Evolutionary conservation across 768 basidiomycete genomes (phyloP), one percentile per base, ranked within the genome.

Genomic region (Multifurca ochricompacta): DNA sequence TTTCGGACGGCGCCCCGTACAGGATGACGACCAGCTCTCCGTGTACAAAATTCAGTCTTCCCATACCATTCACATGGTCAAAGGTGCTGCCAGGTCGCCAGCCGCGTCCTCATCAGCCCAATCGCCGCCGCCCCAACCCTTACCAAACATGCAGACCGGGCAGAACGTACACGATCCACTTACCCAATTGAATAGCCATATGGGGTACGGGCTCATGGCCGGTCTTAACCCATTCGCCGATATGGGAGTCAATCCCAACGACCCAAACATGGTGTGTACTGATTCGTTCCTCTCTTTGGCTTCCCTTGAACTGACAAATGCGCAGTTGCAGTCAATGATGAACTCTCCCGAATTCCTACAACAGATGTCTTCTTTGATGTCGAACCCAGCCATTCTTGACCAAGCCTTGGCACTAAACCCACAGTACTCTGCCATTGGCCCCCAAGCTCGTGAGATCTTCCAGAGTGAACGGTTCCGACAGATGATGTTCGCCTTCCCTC

Each of bases 21-120:
- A 91, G 84, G 90, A 91, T 61, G 91, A 95, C 46, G 92, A 97
- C 63, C 64, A 68, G 11, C 73, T 96, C 9, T 82, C 86, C 1
- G 74, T 76, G 7, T 96, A 96, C 79, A 95, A 96, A 76, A 92
- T 96, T 54, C 87, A 90, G 64, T 80, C 85, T 1, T 76, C 79
- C 3, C 89, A 96, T 66, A 93, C 91, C 0, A 82, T 94, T 37
- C 92, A 92, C 67, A 91, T 92, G 88, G 93, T 93, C 63, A 95
- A 94, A 67, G 88, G 90, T 21, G 82, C 79, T 9, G 76, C 83
- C 1, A 78, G 84, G 7, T 44, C 66, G 1, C 55, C 67, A 2
- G 31, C 48, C 25, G 16, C 60, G 7, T 63, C 70, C 2, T 51
- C 71, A 14, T 56, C 73, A 1, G 66, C 80, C 18, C 66, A 66